Percentiles rank a stretch among this genome's conserved stretches.
These are phyloP conservation scores for Botryotinia globosa DNA, from an alignment of 2,329 filamentous ascomycete genomes.

Conservation along the genomic window DNA sequence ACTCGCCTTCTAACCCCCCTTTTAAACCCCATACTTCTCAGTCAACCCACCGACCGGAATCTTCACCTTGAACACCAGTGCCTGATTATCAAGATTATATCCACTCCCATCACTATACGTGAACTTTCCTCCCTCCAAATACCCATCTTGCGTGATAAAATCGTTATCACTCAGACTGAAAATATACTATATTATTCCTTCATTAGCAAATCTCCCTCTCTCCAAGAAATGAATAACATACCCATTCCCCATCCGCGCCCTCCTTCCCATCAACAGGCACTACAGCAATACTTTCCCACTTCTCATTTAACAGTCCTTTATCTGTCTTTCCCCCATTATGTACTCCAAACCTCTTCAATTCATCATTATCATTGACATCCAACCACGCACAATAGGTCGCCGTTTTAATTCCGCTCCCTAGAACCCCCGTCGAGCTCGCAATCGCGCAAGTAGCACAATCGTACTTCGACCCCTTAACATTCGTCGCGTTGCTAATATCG, in stretches of 20 bases:
- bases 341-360: slow-evolving; percentile 63
- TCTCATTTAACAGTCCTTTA: slow-evolving; percentile 63
- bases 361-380: slow-evolving; percentile 63
- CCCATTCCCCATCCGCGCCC: slow-evolving; percentile 54
- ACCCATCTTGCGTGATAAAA: slow-evolving; percentile 68
- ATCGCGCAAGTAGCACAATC: slow-evolving; percentile 41
- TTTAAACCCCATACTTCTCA: background rate
- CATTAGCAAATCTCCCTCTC: background rate
- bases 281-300: slow-evolving; percentile 70
- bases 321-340: slow-evolving; percentile 66
- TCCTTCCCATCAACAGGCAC: slow-evolving; percentile 53
- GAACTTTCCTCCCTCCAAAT: slow-evolving; percentile 53
- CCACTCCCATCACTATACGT: slow-evolving; percentile 54
- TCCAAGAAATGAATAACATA: background rate
- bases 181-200: slow-evolving; percentile 45
- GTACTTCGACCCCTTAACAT: slow-evolving; percentile 51
- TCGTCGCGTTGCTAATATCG: slow-evolving; percentile 58
- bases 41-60: slow-evolving; percentile 21
- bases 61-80: slow-evolving; percentile 50
- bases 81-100: slow-evolving; percentile 56
- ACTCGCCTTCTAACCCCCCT: too few species aligned
- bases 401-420: slow-evolving; percentile 53
- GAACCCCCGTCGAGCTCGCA: slow-evolving; percentile 46
- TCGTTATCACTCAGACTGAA: slow-evolving; percentile 70
- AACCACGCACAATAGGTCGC: slow-evolving; percentile 65